These are phyloP conservation scores for Sonneratia caseolaris DNA, from an alignment of 345 rosid genomes.

Conservation along the genomic window DNA sequence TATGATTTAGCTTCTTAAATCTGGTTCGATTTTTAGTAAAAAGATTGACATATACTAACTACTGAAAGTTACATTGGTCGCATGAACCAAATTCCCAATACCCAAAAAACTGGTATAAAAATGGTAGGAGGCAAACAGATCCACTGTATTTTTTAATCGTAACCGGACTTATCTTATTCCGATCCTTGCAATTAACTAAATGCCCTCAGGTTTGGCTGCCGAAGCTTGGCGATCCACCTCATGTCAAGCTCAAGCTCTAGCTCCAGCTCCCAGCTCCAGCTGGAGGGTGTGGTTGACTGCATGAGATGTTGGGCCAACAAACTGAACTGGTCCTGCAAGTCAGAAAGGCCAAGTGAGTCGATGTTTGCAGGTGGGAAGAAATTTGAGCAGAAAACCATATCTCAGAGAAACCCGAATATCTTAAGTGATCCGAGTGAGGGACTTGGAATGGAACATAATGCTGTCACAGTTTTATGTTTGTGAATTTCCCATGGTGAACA, in stretches of 20 bases:
- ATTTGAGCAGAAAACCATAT: not conserved
- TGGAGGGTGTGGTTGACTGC: constrained; percentile 58
- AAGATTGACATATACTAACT: too few relatives aligned
- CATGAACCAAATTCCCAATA: too few relatives aligned
- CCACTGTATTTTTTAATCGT: too few relatives aligned
- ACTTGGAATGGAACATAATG: not conserved
- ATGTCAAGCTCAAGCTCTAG: not conserved
- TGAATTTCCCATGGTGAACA: not conserved
- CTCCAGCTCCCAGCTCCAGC: constrained; percentile 66
- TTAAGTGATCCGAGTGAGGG: not conserved
- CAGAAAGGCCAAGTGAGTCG: not conserved
- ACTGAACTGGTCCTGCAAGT: constrained; percentile 80
- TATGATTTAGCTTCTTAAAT: too few relatives aligned
- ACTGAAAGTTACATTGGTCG: too few relatives aligned
- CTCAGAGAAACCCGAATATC: not conserved
- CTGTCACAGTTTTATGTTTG: not conserved
- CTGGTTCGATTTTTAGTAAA: too few relatives aligned
- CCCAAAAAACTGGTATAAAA: too few relatives aligned
- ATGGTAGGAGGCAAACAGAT: too few relatives aligned
- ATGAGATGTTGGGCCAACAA: constrained; percentile 57
- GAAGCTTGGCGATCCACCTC: constrained; percentile 3
- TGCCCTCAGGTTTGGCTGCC: not conserved
- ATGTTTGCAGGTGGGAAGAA: not conserved
- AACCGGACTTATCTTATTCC: too few relatives aligned
- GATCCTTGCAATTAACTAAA: not conserved